A percentile compares a stretch with the other conserved stretches of the same genome.
phyloP scores from a whole-genome alignment of 208 protist genomes.

The Acanthamoeba castellanii region DNA sequence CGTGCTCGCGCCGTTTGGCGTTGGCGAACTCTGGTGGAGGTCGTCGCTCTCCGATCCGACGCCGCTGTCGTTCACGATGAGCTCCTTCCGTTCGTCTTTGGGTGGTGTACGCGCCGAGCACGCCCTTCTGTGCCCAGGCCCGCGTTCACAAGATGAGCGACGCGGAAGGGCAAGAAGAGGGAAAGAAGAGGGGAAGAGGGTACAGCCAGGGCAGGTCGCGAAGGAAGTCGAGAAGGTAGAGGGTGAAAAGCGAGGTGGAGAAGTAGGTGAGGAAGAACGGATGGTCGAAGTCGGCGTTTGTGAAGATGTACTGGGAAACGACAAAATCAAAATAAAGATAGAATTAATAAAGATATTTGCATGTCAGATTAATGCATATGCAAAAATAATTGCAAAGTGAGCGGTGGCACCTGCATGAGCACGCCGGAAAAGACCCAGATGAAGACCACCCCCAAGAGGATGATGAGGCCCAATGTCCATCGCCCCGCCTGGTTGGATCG shows the following conservation, averaged over 20 bases:
- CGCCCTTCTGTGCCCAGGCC: neutral
- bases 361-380: too few relatives aligned
- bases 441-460: constrained; percentile 68
- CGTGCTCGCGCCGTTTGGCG: neutral
- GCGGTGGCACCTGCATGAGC: constrained; percentile 37
- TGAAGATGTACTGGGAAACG: constrained; percentile 75
- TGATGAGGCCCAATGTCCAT: constrained; percentile 61
- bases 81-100: constrained; percentile 10
- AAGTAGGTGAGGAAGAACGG: constrained; percentile 86
- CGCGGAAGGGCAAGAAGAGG: neutral
- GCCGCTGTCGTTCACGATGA: neutral
- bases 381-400: too few relatives aligned
- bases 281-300: constrained; percentile 77
- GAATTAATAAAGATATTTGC: too few relatives aligned
- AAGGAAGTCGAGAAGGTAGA: constrained; percentile 79
- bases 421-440: constrained; percentile 69
- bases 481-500: constrained; percentile 1
- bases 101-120: neutral
- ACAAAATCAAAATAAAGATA: too few relatives aligned
- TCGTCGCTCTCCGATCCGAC: neutral
- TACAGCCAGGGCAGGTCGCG: constrained; percentile 39
- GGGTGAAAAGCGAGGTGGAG: constrained; percentile 81
- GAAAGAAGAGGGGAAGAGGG: neutral
- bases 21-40: too few relatives aligned
- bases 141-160: neutral